Conservation (phyloP, 1,139 yeast species). For the Yamadazyma triangularis region DNA sequence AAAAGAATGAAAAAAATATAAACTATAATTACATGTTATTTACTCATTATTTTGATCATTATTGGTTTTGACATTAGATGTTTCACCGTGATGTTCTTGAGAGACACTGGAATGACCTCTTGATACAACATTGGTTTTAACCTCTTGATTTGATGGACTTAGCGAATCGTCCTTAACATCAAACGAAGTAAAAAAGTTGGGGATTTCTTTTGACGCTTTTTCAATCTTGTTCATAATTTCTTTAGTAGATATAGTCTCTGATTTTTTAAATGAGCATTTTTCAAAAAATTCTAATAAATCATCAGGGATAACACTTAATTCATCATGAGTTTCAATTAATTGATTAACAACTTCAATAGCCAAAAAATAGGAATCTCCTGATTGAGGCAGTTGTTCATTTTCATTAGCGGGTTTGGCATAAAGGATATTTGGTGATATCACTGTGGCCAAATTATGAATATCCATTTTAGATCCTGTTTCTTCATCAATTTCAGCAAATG, state of each 20-base stretch:
- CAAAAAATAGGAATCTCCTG: conserved; percentile 75
- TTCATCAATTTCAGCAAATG: conserved; percentile 86
- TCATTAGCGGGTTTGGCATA: conserved; percentile 33
- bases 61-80: background rate
- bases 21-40: too few relatives aligned
- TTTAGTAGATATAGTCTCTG: conserved; percentile 25
- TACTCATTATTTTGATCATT: background rate
- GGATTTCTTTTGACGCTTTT: conserved; percentile 26
- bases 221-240: conserved; percentile 35
- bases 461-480: conserved; percentile 96
- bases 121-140: conserved; percentile 28
- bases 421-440: conserved; percentile 86
- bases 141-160: conserved; percentile 23
- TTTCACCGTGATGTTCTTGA: conserved; percentile 27
- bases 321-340: conserved; percentile 79
- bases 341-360: conserved; percentile 90
- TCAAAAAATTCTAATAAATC: conserved; percentile 42
- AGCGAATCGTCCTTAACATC: conserved; percentile 15
- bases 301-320: conserved; percentile 70
- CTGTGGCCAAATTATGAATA: conserved; percentile 91
- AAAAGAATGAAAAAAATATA: background rate
- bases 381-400: conserved; percentile 19
- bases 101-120: conserved; percentile 32
- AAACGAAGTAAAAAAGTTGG: conserved; percentile 22
- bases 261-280: conserved; percentile 26